Conservation (phyloP, 495 filamentous ascomycete species). For the Umbilicaria muhlenbergii region DNA sequence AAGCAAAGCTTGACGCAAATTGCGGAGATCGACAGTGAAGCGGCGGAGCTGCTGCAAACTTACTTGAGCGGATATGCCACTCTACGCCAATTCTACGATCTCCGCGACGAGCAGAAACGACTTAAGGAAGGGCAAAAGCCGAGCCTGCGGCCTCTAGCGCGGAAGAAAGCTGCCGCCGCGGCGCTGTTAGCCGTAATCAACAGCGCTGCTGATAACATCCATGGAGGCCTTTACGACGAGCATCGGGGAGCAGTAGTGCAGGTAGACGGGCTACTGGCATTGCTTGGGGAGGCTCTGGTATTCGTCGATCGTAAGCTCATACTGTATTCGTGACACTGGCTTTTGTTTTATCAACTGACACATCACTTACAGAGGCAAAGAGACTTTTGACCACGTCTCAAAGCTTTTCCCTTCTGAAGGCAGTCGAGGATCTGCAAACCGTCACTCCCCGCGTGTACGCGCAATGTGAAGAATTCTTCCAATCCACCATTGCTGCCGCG, state of each 20-base stretch:
- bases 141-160: conserved; percentile 29
- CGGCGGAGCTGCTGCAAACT: conserved; percentile 61
- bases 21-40: conserved; percentile 52
- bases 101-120: conserved; percentile 49
- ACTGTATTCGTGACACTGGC: not conserved
- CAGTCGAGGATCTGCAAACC: conserved; percentile 69
- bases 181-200: conserved; percentile 64
- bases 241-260: conserved; percentile 61
- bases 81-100: conserved; percentile 72
- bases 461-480: conserved; percentile 56
- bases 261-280: conserved; percentile 67
- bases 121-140: conserved; percentile 25
- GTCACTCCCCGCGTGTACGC: conserved; percentile 53
- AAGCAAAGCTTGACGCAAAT: conserved; percentile 47
- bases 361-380: conserved; percentile 20
- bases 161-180: conserved; percentile 50
- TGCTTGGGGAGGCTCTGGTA: conserved; percentile 68
- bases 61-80: conserved; percentile 85
- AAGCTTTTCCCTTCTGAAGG: conserved; percentile 59
- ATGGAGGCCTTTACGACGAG: conserved; percentile 73
- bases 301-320: conserved; percentile 46
- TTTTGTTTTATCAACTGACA: not conserved
- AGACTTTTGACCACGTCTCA: conserved; percentile 42
- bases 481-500: conserved; percentile 28
- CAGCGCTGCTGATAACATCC: conserved; percentile 75